Evolutionary conservation across 208 protist species (phyloP), one percentile per base, ranked within the genome.

Genomic region (Leishmania amazonensis): DNA sequence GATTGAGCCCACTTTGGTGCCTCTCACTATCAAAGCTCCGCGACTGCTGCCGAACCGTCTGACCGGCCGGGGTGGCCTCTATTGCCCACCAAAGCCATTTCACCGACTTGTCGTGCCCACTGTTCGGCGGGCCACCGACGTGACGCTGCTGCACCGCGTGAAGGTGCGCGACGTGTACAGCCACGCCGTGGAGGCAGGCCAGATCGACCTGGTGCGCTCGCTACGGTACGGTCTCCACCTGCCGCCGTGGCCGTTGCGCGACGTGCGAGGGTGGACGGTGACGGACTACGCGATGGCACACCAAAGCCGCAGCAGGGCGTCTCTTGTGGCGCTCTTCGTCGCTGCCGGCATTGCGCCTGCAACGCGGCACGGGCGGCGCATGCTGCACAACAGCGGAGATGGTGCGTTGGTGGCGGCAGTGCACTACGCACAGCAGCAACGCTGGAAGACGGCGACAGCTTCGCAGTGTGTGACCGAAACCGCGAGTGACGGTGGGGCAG

Each of bases 91-190:
- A 24, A 76, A 77, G 58, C 87, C 87, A 49, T 94, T 94, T 65
- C 76, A 85, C 40, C 92, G 90, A 58, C 83, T 93, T 24, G 81
- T 86, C 71, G 73, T 89, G 49, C 87, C 89, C 28, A 84, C 80
- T 54, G 86, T 81, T 54, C 78, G 85, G 42, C 74, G 58, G 31
- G 72, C 79, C 19, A 45, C 53, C 13, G 51, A 71, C 35, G 75
- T 60, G 31, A 76, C 73, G 60, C 80, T 95, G 42, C 83, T 80
- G 67, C 90, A 97, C 76, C 94, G 94, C 31, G 70, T 89, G 54
- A 80, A 83, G 38, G 40, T 86, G 53, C 89, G 94, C 53, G 94
- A 97, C 60, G 94, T 91, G 51, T 95, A 91, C 80, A 97, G 91
- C 83, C 95, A 91, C 87, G 90, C 88, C 31, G 92, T 87, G 38